Evolutionary conservation across 108 stramenopile species (phyloP).

Genomic region (Fragilariopsis cylindrus): DNA sequence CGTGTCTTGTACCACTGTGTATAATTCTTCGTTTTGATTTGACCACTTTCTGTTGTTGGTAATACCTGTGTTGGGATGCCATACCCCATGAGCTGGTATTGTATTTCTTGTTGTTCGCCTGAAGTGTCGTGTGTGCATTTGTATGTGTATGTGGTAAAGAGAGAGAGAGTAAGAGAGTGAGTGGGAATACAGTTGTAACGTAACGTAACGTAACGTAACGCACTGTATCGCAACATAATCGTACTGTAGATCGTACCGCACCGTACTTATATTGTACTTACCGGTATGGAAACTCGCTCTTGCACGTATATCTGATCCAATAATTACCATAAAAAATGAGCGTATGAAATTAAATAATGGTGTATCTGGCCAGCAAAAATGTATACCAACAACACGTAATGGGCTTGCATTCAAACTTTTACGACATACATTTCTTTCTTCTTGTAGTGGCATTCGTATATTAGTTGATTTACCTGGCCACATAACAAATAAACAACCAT

Average conservation of each 20-base stretch:
- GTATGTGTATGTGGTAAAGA: too few relatives aligned
- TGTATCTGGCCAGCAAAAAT: constrained; percentile 11
- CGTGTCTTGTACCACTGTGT: constrained; percentile 12
- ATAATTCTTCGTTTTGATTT: constrained; percentile 15
- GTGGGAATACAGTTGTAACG: too few relatives aligned
- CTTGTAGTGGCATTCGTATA: background rate
- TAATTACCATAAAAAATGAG: constrained; percentile 4
- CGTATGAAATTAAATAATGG: background rate
- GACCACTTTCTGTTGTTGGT: constrained; percentile 6
- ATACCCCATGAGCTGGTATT: constrained; percentile 15
- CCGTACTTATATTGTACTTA: background rate
- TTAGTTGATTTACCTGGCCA: constrained; percentile 3
- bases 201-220: too few relatives aligned
- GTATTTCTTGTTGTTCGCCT: constrained; percentile 7
- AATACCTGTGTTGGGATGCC: constrained; percentile 13
- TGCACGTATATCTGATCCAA: background rate
- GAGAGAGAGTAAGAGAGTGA: too few relatives aligned
- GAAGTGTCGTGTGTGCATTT: background rate
- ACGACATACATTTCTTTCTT: background rate
- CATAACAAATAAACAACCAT: constrained; percentile 14
- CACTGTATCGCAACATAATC: too few relatives aligned
- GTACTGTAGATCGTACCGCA: background rate
- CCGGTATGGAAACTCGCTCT: constrained; percentile 3
- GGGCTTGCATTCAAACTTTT: background rate
- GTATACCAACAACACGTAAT: background rate